Conservation (phyloP, 345 rosid species). For the Toxicodendron radicans region DNA sequence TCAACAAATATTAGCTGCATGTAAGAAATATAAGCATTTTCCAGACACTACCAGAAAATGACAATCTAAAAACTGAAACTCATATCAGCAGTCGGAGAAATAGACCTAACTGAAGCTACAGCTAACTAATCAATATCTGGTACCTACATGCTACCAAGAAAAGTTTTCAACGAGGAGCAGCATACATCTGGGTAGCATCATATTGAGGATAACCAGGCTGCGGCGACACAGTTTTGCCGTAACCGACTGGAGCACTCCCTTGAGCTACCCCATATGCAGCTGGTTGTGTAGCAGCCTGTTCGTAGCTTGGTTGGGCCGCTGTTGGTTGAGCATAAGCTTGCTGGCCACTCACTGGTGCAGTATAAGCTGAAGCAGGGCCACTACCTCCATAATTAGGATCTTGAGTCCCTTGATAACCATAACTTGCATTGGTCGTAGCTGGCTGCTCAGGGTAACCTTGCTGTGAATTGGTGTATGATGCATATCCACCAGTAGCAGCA, state of each 20-base stretch:
- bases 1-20: not conserved
- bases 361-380: constrained; percentile 41
- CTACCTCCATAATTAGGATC: constrained; percentile 59
- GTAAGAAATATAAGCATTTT: not conserved
- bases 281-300: constrained; percentile 62
- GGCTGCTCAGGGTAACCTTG: constrained; percentile 60
- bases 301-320: constrained; percentile 59
- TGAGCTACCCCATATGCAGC: constrained; percentile 57
- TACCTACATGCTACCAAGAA: constrained; percentile 9
- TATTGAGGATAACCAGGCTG: constrained; percentile 57
- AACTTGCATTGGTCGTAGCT: constrained; percentile 47
- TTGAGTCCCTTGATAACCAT: constrained; percentile 62
- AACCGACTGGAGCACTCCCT: constrained; percentile 47
- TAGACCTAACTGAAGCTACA: not conserved
- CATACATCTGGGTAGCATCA: constrained; percentile 54
- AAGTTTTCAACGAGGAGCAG: constrained; percentile 33
- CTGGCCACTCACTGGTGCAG: constrained; percentile 49
- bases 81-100: not conserved
- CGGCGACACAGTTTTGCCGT: constrained; percentile 46
- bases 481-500: constrained; percentile 52
- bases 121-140: constrained; percentile 2
- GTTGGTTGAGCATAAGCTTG: constrained; percentile 57
- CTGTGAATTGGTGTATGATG: constrained; percentile 50
- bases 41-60: not conserved
- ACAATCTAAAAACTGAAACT: not conserved